phyloP scores from a whole-genome alignment of 2,329 filamentous ascomycete species.

The Mycosphaerelloides madeirae region DNA sequence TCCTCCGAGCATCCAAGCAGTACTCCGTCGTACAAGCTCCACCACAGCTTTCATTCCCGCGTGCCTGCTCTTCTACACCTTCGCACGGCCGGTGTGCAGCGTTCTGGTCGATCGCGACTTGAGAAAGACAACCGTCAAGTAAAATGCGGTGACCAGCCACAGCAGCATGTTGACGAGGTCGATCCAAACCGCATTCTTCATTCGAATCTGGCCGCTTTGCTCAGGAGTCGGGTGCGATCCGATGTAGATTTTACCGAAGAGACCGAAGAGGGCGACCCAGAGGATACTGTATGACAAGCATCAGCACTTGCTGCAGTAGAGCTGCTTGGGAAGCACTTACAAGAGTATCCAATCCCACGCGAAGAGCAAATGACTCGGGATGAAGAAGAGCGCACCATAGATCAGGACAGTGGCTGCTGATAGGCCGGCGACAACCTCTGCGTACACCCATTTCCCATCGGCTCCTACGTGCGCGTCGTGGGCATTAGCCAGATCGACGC shows the following conservation, averaged over 20 bases:
- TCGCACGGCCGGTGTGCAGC: constrained; percentile 29
- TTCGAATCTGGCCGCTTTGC: constrained; percentile 57
- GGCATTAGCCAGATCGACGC: constrained; percentile 58
- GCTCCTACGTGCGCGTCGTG: constrained; percentile 46
- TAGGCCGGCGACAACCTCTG: constrained; percentile 63
- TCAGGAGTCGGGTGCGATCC: constrained; percentile 55
- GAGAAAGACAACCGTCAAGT: constrained; percentile 56
- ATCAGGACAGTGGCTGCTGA: constrained; percentile 57
- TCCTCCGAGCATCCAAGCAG: constrained; percentile 3
- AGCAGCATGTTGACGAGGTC: constrained; percentile 69
- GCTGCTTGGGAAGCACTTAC: constrained; percentile 22
- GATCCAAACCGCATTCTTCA: constrained; percentile 85
- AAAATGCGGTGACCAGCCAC: constrained; percentile 64
- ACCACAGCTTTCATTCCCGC: constrained; percentile 12
- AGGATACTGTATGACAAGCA: constrained; percentile 47
- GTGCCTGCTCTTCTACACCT: constrained; percentile 26
- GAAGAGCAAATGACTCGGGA: constrained; percentile 46
- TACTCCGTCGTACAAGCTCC: constrained; percentile 5
- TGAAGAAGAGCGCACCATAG: constrained; percentile 61
- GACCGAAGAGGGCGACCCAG: constrained; percentile 76
- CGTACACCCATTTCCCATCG: constrained; percentile 74
- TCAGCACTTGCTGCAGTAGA: background rate
- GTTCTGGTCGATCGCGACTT: constrained; percentile 44
- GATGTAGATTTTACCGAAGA: constrained; percentile 81
- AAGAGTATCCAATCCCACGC: constrained; percentile 68